Base-by-base conservation (phyloP, 2,329 filamentous ascomycete genomes). In the Aspergillus sp. region DNA sequence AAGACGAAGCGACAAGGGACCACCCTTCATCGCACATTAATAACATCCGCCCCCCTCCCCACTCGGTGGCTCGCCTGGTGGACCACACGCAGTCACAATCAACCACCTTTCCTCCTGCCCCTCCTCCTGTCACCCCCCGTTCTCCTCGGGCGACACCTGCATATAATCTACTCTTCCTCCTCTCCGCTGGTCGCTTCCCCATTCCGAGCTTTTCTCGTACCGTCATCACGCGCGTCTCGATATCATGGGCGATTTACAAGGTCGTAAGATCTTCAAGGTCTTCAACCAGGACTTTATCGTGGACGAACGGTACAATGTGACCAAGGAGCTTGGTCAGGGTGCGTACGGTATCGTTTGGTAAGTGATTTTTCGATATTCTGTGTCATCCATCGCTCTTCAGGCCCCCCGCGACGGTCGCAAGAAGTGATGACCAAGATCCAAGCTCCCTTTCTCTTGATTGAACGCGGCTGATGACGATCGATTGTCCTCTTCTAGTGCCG, bases 251-350 rank as follows among this genome's bases (percentile, higher is more conserved):
- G 82, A 86, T 65, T 74, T 86, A 56, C 76, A 78, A 58, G 86
- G 86, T 70, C 88, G 91, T 76, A 97, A 96, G 83, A 85, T 93
- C 75, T 97, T 96, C 83, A 96, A 96, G 86, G 92, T 99, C 73
- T 99, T 99, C 79, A 97, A 97, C 81, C 94, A 99, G 72, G 94
- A 99, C 79, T 99, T 99, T 72, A 87, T 97, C 65, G 94, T 97
- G 69, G 94, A 97, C 72, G 93, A 97, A 76, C 87, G 93, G 67
- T 99, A 99, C 79, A 96, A 89, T 61, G 94, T 99, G 61, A 97
- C 93, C 61, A 99, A 99, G 82, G 94, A 99, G 80, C 82, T 99
- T 50, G 94, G 94, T 43, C 94, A 99, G 76, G 94, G 94, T 69
- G 94, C 94, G 68, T 99, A 99, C 71, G 94, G 94, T 71, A 97